Evolutionary conservation across 768 basidiomycete species (phyloP), one percentile per base, ranked within the genome.

Genomic region (Rhizopogon vulgaris): DNA sequence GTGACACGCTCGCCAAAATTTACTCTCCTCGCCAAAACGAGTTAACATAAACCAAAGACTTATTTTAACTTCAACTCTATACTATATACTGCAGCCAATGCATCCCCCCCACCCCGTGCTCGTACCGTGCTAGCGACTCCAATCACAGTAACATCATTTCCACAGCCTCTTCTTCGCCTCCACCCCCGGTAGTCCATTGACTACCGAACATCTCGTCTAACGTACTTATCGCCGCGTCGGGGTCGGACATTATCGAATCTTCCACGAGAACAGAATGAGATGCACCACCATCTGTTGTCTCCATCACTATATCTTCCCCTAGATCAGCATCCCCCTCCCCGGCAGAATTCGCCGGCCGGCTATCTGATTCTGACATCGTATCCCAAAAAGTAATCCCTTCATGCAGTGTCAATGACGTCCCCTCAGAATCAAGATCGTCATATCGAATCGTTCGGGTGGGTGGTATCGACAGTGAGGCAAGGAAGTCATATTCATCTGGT

Each of bases 321-420:
- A 14, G 45, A 34, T 46, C 32, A 24, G 14, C 15, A 5, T 11
- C 45, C 32, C 14, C 32, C 14, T 46, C 42, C 28, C 25, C 52
- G 52, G 46, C 55, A 32, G 46, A 11, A 34, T 48, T 49, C 38
- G 24, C 22, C 47, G 27, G 17, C 24, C 15, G 8, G 9, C 27
- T 42, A 45, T 49, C 40, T 48, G 42, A 38, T 48, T 46, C 14
- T 36, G 36, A n/a, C 22, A 28, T 52, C 38, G 58, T 37, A 30
- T 64, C 68, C 77, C 78, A 82, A 10, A 86, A 65, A 22, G 75
- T 72, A 52, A 86, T 56, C 8, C 82, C 83, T 6, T 71, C 63
- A 41, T 70, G 66, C 25, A 75, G 68, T 62, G 78, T 64, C 48
- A 71, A 62, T 38, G 83, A 79, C 27, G 82, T 69, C 52, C 71